Conservation (phyloP, 257 asterid genomes). For the Solanum clarkiae region DNA sequence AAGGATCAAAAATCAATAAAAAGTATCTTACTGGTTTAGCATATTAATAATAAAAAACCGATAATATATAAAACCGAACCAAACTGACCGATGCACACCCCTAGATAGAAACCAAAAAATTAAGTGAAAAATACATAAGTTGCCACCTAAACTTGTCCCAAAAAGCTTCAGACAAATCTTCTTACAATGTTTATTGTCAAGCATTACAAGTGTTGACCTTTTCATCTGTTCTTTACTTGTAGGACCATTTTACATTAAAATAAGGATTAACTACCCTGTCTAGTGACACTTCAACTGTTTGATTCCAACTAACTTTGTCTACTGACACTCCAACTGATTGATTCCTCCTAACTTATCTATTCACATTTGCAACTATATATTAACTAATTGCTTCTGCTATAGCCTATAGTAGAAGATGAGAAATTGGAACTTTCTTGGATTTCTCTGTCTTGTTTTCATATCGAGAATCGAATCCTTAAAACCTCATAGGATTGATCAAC, state of each 20-base stretch:
- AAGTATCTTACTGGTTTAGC: no score
- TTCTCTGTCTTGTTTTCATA: conserved; percentile 2
- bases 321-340: conserved; percentile 38
- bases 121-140: background rate
- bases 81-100: no score
- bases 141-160: background rate
- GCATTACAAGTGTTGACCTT: background rate
- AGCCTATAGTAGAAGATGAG: background rate
- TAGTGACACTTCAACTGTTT: conserved; percentile 39
- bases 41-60: no score
- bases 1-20: no score
- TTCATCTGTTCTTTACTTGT: conserved; percentile 2
- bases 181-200: background rate
- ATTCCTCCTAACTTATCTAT: background rate
- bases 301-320: conserved; percentile 8
- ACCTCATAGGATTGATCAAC: conserved; percentile 9
- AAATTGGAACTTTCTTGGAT: conserved; percentile 3
- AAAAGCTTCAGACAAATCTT: background rate
- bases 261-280: conserved; percentile 18
- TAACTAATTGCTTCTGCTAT: background rate
- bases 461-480: conserved; percentile 12
- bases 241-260: conserved; percentile 23
- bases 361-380: background rate
- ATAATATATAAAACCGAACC: no score
- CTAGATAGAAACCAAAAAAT: background rate